A percentile compares a stretch with the other conserved stretches of the same genome.
These are phyloP conservation scores for baker's yeast (Saccharomyces cerevisiae) DNA, from an alignment of 805 yeast species.

Conservation along the genomic window DNA sequence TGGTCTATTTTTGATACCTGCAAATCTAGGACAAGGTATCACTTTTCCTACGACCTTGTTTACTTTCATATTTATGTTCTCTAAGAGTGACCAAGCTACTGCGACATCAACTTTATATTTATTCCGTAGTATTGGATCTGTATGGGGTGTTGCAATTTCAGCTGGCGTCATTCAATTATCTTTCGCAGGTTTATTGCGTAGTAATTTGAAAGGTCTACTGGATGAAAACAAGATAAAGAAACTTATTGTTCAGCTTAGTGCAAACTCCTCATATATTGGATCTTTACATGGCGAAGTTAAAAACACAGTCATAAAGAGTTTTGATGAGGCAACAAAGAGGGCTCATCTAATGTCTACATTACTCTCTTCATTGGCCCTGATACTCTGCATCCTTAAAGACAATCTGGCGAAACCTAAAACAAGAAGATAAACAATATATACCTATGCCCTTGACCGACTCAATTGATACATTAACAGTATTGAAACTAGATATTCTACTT, in stretches of 20 bases:
- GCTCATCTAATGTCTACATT: slow-evolving; percentile 9
- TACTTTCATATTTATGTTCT: slow-evolving; percentile 31
- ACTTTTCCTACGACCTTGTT: slow-evolving; percentile 33
- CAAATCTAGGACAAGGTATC: slow-evolving; percentile 35
- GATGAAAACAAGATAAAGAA: slow-evolving; percentile 6
- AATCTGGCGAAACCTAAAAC: slow-evolving; percentile 2
- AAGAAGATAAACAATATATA: background rate
- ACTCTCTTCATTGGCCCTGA: slow-evolving; percentile 6
- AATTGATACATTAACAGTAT: background rate
- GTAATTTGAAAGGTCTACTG: slow-evolving; percentile 4
- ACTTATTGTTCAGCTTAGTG: slow-evolving; percentile 7
- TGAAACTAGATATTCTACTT: background rate
- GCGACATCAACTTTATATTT: slow-evolving; percentile 35
- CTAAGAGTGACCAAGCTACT: slow-evolving; percentile 30
- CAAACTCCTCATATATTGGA: slow-evolving; percentile 9
- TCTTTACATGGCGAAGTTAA: slow-evolving; percentile 7
- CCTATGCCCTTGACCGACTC: no score
- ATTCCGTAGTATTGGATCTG: slow-evolving; percentile 35
- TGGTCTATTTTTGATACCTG: slow-evolving; percentile 28
- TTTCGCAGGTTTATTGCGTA: slow-evolving; percentile 4
- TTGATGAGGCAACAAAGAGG: slow-evolving; percentile 7
- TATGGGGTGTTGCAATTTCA: slow-evolving; percentile 33
- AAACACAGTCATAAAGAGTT: slow-evolving; percentile 8
- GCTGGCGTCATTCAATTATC: slow-evolving; percentile 10
- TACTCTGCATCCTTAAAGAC: slow-evolving; percentile 6